phyloP scores from a whole-genome alignment of 164 flowering plant genomes.

The Taxillus chinensis region DNA sequence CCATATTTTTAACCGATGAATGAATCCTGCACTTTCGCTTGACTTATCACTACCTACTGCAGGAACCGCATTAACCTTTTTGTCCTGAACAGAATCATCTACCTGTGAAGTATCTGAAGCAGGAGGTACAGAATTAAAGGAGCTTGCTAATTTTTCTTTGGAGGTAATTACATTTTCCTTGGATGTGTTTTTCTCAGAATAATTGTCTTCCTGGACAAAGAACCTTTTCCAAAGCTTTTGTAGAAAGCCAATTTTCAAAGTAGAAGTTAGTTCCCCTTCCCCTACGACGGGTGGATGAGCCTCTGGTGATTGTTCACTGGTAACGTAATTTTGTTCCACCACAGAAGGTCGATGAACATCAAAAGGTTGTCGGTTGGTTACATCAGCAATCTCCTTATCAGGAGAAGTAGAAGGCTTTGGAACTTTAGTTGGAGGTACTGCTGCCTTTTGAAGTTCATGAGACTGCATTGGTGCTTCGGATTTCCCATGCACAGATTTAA shows the following conservation, averaged over 20 bases:
- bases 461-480: not conserved
- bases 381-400: slow-evolving; percentile 7
- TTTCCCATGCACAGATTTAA: slow-evolving; percentile 9
- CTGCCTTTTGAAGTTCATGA: not conserved
- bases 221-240: slow-evolving; percentile 29
- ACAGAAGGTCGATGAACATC: too few species aligned
- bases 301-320: slow-evolving; percentile 1
- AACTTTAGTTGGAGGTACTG: slow-evolving; percentile 4
- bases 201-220: slow-evolving; percentile 20
- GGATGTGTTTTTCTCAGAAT: slow-evolving; percentile 1
- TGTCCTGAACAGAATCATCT: slow-evolving; percentile 11
- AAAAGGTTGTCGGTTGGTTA: not conserved
- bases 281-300: slow-evolving; percentile 4
- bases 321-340: too few species aligned
- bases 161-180: not conserved
- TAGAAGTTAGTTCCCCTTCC: slow-evolving; percentile 12
- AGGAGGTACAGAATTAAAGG: slow-evolving; percentile 9
- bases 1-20: slow-evolving; percentile 22
- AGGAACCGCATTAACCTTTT: slow-evolving; percentile 3
- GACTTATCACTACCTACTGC: slow-evolving; percentile 14
- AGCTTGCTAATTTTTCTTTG: slow-evolving; percentile 5
- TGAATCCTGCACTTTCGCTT: slow-evolving; percentile 13
- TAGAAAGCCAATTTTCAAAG: slow-evolving; percentile 26
- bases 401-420: slow-evolving; percentile 9
- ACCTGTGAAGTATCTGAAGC: slow-evolving; percentile 12